These are phyloP conservation scores for Aulographum hederae DNA, from an alignment of 2,329 filamentous ascomycete species.

Conservation along the genomic window DNA sequence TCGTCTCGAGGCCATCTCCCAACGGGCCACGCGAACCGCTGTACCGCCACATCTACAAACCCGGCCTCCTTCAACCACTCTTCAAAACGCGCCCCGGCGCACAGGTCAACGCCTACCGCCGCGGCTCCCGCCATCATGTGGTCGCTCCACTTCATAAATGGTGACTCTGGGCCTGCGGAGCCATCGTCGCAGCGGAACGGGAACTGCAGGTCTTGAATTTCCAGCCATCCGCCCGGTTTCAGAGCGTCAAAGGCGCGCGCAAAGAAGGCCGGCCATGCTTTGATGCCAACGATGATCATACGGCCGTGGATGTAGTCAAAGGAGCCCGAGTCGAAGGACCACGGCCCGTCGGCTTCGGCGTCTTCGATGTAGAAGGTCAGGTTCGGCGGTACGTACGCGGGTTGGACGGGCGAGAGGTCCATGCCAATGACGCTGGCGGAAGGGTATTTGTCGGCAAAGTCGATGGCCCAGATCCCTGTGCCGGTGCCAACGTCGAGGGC, in stretches of 20 bases:
- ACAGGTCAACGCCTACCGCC: neutral
- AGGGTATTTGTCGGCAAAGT: slow-evolving; percentile 18
- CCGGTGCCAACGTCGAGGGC: slow-evolving; percentile 7
- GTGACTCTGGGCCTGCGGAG: neutral
- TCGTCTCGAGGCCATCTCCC: slow-evolving; percentile 10
- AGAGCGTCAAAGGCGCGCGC: slow-evolving; percentile 15
- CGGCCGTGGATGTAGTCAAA: slow-evolving; percentile 26
- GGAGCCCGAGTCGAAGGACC: slow-evolving; percentile 18
- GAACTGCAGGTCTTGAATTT: slow-evolving; percentile 27
- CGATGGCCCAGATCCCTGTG: slow-evolving; percentile 21
- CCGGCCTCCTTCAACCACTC: neutral
- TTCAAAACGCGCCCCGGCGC: neutral
- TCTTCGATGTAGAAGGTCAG: slow-evolving; percentile 30
- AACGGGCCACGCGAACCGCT: slow-evolving; percentile 6
- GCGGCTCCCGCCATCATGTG: neutral
- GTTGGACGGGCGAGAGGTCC: slow-evolving; percentile 19
- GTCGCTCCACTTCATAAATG: neutral
- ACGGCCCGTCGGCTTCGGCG: slow-evolving; percentile 20
- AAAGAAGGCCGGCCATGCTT: slow-evolving; percentile 7
- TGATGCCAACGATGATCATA: slow-evolving; percentile 20
- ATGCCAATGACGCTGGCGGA: slow-evolving; percentile 16
- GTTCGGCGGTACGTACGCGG: slow-evolving; percentile 22
- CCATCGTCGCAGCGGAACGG: neutral
- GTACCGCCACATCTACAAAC: slow-evolving; percentile 1
- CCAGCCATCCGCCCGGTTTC: slow-evolving; percentile 31